Conservation (phyloP, 352 stramenopile species). For the Globisporangium camurandrum region DNA sequence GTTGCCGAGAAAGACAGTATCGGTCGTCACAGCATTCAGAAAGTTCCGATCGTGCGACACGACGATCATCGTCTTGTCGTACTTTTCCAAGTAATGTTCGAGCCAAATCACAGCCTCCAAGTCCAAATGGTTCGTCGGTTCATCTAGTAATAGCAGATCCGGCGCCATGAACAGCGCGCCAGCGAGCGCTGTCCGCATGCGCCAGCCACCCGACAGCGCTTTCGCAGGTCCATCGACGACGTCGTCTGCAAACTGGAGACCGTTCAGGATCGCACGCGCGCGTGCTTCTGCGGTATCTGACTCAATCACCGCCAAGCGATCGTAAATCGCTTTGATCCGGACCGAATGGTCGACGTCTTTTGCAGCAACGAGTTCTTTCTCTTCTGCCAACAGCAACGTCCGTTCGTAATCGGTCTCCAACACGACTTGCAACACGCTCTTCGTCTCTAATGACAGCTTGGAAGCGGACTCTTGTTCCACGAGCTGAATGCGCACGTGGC, state of each 20-base stretch:
- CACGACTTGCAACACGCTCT: conserved; percentile 92
- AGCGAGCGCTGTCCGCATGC: conserved; percentile 92
- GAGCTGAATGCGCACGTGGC: conserved; percentile 93
- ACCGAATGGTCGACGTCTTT: conserved; percentile 34
- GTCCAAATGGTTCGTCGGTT: conserved; percentile 92
- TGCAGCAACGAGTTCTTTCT: conserved; percentile 83
- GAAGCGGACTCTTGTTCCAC: conserved; percentile 92
- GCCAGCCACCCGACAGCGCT: conserved; percentile 91
- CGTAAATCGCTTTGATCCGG: conserved; percentile 77
- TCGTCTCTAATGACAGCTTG: conserved; percentile 71
- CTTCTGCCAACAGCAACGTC: conserved; percentile 85
- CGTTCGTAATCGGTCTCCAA: conserved; percentile 93
- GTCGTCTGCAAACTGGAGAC: conserved; percentile 90
- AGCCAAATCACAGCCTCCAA: conserved; percentile 90
- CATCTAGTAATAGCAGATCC: conserved; percentile 93
- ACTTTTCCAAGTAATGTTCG: conserved; percentile 87
- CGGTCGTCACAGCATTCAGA: conserved; percentile 94
- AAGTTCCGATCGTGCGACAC: conserved; percentile 96
- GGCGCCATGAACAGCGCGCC: conserved; percentile 93
- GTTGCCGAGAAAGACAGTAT: conserved; percentile 91
- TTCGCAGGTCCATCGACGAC: conserved; percentile 89
- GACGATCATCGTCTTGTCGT: conserved; percentile 92
- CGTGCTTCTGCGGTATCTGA: conserved; percentile 87
- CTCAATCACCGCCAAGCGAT: conserved; percentile 86
- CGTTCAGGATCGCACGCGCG: conserved; percentile 88